Base-by-base conservation (phyloP, 306 rosid species). In the Betula pendula region DNA sequence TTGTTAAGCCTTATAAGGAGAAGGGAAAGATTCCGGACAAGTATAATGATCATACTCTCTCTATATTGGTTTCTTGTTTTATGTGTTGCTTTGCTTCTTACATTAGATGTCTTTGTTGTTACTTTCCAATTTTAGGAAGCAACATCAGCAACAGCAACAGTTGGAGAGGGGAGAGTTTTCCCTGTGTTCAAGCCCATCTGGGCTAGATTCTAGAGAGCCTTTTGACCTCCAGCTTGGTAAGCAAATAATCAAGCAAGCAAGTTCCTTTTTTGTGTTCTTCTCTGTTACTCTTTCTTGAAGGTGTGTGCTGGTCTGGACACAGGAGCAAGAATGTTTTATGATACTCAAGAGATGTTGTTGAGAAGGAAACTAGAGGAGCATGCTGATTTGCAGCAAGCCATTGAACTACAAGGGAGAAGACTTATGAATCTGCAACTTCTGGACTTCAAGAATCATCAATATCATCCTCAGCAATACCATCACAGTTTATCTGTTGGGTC, bases 1-100 rank as follows among this genome's bases (percentile, higher is more conserved):
- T 95, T 71, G 98, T 95, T 58, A 95, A 95, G 86, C 97, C 98
- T 49, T 95, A 95, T 81, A 95, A 95, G 92, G 98, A 95, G 89
- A 95, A 95, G 86, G 98, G 97, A 35, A 95, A 95, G 88, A 69
- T 89, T 72, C 87, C 90, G 24, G 98, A 95, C 47, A 95, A 90
- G 98, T 95, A 88, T 73, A 38, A 40, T 33, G 84, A 51, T 8
- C 45, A 40, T 7, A 25, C n/a, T 71, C 70, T 71, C 70, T 44
- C 74, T 70, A 38, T 20, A 14, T 48, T 15, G 17, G 0, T 17
- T 11, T 69, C 44, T 71, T 35, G 47, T 7, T 47, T 17, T 10
- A 60, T 44, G 29, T n/a, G 52, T 50, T 48, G 45, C 27, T 12
- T 29, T 27, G 73, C 40, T 16, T 76, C 51, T 55, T 9, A 27